Percentiles rank a stretch among this genome's conserved stretches.
Evolutionary conservation across 306 rosid genomes (phyloP).

Genomic region (Chamaecrista fasciculata): DNA sequence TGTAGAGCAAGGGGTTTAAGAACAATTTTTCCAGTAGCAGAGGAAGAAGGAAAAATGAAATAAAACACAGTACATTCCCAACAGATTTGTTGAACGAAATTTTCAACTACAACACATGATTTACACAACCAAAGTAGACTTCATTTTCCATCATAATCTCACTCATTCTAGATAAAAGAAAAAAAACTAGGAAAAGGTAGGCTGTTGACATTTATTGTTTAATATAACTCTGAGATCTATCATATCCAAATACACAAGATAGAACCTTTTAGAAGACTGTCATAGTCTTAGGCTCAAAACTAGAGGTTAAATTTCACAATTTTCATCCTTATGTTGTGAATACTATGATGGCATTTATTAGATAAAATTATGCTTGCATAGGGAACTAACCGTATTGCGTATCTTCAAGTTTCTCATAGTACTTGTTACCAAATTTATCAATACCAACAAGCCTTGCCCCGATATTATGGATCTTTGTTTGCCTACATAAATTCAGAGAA

Average conservation of each 20-base stretch:
- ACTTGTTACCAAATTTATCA: conserved; percentile 90
- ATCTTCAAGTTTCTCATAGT: conserved; percentile 67
- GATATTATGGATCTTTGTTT: conserved; percentile 95
- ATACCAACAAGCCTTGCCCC: conserved; percentile 90
- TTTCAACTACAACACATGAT: background rate
- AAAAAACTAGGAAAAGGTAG: background rate
- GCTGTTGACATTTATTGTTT: background rate
- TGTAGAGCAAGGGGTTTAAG: background rate
- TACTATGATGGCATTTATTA: background rate
- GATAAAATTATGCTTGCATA: background rate
- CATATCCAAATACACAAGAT: background rate
- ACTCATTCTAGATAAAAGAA: background rate
- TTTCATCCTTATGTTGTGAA: conserved; percentile 1
- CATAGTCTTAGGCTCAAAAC: background rate
- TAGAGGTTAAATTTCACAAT: background rate
- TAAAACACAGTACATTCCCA: background rate
- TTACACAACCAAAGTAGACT: background rate
- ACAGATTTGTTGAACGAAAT: background rate
- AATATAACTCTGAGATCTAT: background rate
- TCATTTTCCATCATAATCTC: background rate
- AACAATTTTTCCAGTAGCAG: background rate
- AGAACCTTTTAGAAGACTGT: background rate
- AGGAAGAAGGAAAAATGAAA: background rate
- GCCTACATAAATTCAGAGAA: conserved; percentile 52
- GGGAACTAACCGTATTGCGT: conserved; percentile 63